Conservation (phyloP, 768 basidiomycete species). For the Panaeolus cyanescens region DNA sequence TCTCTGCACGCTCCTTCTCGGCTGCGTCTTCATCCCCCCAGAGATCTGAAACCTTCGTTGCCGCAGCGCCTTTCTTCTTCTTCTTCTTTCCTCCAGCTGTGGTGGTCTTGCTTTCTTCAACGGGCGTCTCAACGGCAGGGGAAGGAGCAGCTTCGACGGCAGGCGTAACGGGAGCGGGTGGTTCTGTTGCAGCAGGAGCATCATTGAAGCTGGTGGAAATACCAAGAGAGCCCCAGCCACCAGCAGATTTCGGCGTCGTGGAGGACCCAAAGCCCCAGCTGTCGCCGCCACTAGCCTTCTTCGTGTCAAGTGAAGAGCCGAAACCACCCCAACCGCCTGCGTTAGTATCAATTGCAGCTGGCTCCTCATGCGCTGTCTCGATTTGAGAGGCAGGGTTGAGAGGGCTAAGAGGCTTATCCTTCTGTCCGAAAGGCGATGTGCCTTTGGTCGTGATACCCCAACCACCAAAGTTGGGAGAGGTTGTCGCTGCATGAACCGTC, state of each 20-base stretch:
- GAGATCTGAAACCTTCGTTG: constrained; percentile 10
- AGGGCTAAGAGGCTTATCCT: constrained; percentile 30
- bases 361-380: constrained; percentile 8
- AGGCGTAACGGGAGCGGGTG: constrained; percentile 11
- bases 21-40: constrained; percentile 18
- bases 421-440: constrained; percentile 23
- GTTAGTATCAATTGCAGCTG: constrained; percentile 12
- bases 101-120: constrained; percentile 17
- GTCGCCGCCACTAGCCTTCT: constrained; percentile 4
- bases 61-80: constrained; percentile 23
- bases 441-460: constrained; percentile 21
- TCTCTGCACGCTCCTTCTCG: constrained; percentile 14
- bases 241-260: constrained; percentile 5
- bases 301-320: background rate
- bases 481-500: constrained; percentile 9
- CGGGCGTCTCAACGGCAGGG: constrained; percentile 11
- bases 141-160: constrained; percentile 14
- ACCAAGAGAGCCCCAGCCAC: background rate
- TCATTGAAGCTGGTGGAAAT: constrained; percentile 8
- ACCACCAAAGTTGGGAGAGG: constrained; percentile 10
- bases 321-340: constrained; percentile 8
- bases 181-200: constrained; percentile 4
- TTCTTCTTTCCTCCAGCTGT: constrained; percentile 23
- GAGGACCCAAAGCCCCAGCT: constrained; percentile 5
- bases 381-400: constrained; percentile 33